phyloP scores from a whole-genome alignment of 345 rosid genomes.

The Melastoma malabathricum region DNA sequence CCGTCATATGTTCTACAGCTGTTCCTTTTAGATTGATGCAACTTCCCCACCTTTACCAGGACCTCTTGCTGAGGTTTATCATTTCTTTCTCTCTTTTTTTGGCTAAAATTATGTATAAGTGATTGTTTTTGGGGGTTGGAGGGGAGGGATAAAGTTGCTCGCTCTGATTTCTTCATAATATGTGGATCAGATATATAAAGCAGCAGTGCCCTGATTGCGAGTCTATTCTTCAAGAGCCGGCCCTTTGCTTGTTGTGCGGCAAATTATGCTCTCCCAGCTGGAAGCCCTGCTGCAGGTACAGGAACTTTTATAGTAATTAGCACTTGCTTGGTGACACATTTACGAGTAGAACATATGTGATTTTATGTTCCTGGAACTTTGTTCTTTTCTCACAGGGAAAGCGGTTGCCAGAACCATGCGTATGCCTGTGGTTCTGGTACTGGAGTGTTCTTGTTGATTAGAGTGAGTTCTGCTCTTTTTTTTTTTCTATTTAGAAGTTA shows the following conservation, averaged over 20 bases:
- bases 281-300: constrained; percentile 83
- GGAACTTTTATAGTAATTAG: too few relatives aligned
- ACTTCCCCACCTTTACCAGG: constrained; percentile 73
- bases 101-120: constrained; percentile 7
- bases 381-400: constrained; percentile 33
- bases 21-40: constrained; percentile 77
- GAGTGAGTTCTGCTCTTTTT: constrained; percentile 24
- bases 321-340: background rate
- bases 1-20: constrained; percentile 38
- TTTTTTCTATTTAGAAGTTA: constrained; percentile 1
- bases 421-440: constrained; percentile 68
- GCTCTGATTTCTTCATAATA: background rate
- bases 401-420: constrained; percentile 58
- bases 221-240: constrained; percentile 43
- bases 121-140: background rate
- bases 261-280: constrained; percentile 64
- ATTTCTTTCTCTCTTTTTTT: background rate
- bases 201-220: constrained; percentile 53
- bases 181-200: constrained; percentile 54
- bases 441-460: constrained; percentile 72
- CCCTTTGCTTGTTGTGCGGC: constrained; percentile 83
- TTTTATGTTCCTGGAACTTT: background rate
- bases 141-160: background rate
- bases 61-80: constrained; percentile 68
- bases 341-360: background rate